Conservation (phyloP, 352 stramenopile species). For the Elongisporangium prolatum region DNA sequence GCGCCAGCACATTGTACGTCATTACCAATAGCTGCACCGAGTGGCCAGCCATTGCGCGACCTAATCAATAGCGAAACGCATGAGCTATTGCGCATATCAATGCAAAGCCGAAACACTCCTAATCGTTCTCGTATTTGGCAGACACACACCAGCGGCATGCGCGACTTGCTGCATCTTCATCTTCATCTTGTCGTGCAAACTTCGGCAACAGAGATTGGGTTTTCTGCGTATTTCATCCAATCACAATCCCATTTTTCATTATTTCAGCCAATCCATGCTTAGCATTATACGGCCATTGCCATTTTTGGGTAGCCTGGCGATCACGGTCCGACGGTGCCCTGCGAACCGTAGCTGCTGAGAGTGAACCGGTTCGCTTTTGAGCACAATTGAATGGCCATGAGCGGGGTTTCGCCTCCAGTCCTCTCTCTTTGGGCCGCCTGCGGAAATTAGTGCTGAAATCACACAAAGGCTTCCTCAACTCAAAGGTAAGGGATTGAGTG, state of each 20-base stretch:
- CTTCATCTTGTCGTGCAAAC: constrained; percentile 1
- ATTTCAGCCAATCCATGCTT: constrained; percentile 4
- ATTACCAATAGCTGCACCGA: constrained; percentile 61
- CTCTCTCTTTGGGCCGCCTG: constrained; percentile 11
- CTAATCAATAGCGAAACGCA: background rate
- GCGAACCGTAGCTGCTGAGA: constrained; percentile 3
- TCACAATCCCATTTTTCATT: constrained; percentile 1
- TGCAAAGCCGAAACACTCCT: background rate
- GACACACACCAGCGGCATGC: constrained; percentile 10
- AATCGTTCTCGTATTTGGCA: background rate
- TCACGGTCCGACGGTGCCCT: constrained; percentile 7
- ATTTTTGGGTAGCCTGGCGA: constrained; percentile 7
- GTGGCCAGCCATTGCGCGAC: constrained; percentile 2
- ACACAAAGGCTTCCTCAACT: constrained; percentile 83
- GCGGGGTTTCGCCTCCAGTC: constrained; percentile 19
- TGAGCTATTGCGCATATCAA: background rate
- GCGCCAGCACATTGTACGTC: constrained; percentile 85
- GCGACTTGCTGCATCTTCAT: constrained; percentile 42
- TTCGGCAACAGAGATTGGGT: background rate
- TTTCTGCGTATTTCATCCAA: constrained; percentile 19
- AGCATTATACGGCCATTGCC: constrained; percentile 16
- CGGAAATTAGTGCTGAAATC: constrained; percentile 79
- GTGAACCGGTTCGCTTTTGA: constrained; percentile 28
- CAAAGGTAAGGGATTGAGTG: constrained; percentile 46
- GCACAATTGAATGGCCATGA: constrained; percentile 67